These are phyloP conservation scores for Penicillium sp. DNA, from an alignment of 2,329 filamentous ascomycete species.

Conservation along the genomic window DNA sequence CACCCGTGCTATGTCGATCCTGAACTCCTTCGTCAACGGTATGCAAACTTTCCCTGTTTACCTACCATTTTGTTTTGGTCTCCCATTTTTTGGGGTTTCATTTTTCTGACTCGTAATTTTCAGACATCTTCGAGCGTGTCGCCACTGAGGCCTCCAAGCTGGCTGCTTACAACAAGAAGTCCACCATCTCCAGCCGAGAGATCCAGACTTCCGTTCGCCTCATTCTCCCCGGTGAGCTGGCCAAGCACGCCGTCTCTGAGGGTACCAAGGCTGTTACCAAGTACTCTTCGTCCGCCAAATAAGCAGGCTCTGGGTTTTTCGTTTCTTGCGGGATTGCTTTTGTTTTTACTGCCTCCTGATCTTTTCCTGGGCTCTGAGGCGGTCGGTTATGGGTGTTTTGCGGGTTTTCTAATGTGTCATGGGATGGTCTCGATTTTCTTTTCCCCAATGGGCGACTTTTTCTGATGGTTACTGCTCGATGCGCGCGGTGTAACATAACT, in stretches of 20 bases:
- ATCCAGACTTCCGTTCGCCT: conserved; percentile 99
- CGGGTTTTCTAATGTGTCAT: conserved; percentile 50
- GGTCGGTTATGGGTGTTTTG: conserved; percentile 47
- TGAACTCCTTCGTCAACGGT: conserved; percentile 99
- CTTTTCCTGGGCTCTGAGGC: conserved; percentile 41
- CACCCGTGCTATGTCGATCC: conserved; percentile 98
- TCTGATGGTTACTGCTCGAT: conserved; percentile 44
- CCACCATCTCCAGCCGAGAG: conserved; percentile 97
- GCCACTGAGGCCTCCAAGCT: conserved; percentile 99
- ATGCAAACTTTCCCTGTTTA: conserved; percentile 36
- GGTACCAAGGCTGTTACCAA: conserved; percentile 99
- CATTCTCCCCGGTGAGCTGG: conserved; percentile 96
- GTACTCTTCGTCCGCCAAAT: conserved; percentile 99
- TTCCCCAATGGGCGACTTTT: conserved; percentile 40
- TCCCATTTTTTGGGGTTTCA: not conserved
- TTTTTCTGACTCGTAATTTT: conserved; percentile 1
- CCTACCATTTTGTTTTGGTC: not conserved
- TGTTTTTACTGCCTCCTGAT: conserved; percentile 39
- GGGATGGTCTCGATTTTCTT: conserved; percentile 47
- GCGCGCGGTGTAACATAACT: conserved; percentile 50
- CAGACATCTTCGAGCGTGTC: conserved; percentile 98
- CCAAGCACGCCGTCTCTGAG: conserved; percentile 99
- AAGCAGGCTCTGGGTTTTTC: conserved; percentile 55
- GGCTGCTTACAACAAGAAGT: conserved; percentile 99
- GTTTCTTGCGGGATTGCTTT: conserved; percentile 55